Evolutionary conservation across 345 rosid species (phyloP), one percentile per base, ranked within the genome.

Genomic region (Jatropha curcas): DNA sequence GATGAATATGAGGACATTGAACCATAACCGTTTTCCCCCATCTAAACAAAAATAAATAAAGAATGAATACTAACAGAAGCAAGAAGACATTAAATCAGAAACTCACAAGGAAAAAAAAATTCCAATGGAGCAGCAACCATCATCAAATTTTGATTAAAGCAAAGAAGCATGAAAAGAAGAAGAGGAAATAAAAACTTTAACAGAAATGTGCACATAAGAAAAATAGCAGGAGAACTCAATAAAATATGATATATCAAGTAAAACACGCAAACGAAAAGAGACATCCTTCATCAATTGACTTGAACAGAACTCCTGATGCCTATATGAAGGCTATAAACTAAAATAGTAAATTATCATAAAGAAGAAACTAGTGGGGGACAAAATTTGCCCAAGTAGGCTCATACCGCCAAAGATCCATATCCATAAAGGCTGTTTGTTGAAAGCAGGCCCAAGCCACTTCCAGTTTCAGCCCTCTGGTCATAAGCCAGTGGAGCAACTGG

Each of bases 391-490:
- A 46, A 65, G 27, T 4, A 31, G 33, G 55, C 31, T 78, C 88
- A 31, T 88, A 92, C 98, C 83, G 92, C 59, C 35, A 92, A 67
- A 59, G 92, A 80, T 80, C 93, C 97, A 83, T 90, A 92, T 41
- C 93, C 88, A 75, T 89, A 93, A 58, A 88, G 85, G 84, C 86
- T 80, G 60, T 84, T 84, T 13, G 97, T 87, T 74, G 97, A 81
- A 78, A 88, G 86, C 72, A 89, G 76, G 74, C 94, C 86, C 68
- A 89, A 68, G 58, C 88, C 85, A 72, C 78, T 87, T 68, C 86
- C 87, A 33, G 83, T 72, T 70, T 90, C 99, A 83, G 78, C 67
- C 83, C 91, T 88, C 84, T 87, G 89, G 76, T 91, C 97, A 82
- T 83, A 93, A 72, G 89, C 85, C 85, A 88, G 64, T 67, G 95